Evolutionary conservation across 2,329 filamentous ascomycete species (phyloP).

Genomic region (Harringtonia aguacate): DNA sequence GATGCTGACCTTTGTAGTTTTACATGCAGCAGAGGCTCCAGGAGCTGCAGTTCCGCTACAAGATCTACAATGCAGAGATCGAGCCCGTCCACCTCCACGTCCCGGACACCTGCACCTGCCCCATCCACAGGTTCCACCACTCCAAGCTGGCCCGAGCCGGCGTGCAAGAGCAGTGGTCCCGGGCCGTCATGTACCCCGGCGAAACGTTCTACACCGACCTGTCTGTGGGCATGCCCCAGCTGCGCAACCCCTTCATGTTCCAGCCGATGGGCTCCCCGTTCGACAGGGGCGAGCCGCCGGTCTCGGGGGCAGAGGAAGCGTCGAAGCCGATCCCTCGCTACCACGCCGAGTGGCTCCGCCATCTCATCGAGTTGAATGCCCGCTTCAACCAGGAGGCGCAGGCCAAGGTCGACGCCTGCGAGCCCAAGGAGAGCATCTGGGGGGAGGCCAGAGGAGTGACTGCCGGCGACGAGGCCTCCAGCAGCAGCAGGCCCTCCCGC

Average conservation of each 20-base stretch:
- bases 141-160: conserved; percentile 23
- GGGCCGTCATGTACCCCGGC: conserved; percentile 35
- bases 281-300: too few relatives aligned
- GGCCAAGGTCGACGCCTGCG: conserved; percentile 2
- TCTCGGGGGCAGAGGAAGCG: too few relatives aligned
- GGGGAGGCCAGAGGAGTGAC: neutral
- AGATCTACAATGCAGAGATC: conserved; percentile 33
- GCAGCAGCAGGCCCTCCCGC: neutral
- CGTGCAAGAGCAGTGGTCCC: conserved; percentile 29
- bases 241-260: too few relatives aligned
- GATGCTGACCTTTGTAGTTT: conserved; percentile 19
- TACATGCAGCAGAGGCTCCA: conserved; percentile 31
- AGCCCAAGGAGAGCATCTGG: conserved; percentile 8
- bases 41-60: conserved; percentile 24
- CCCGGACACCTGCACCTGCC: conserved; percentile 26
- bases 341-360: neutral
- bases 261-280: too few relatives aligned
- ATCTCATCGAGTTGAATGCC: conserved; percentile 4
- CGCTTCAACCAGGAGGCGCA: conserved; percentile 6
- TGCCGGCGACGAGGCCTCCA: neutral
- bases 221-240: neutral
- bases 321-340: neutral
- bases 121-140: conserved; percentile 26
- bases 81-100: conserved; percentile 34
- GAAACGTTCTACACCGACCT: conserved; percentile 15